A percentile compares a stretch with the other conserved stretches of the same genome.
phyloP scores from a whole-genome alignment of 495 filamentous ascomycete species.

The Usnea hakonensis region DNA sequence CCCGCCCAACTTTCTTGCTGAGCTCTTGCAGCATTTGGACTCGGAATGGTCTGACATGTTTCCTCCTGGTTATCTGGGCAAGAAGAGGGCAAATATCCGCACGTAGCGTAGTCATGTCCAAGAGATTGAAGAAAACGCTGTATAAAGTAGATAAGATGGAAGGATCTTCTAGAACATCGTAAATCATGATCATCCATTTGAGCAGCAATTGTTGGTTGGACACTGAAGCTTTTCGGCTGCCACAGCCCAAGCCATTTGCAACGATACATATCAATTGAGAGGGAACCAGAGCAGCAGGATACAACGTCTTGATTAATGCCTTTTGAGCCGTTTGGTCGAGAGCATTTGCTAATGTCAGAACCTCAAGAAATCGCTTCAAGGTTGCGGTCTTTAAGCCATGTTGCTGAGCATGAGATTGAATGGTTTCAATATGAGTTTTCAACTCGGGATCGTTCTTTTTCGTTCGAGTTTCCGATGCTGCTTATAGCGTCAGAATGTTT shows the following conservation, averaged over 20 bases:
- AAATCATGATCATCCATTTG: slow-evolving; percentile 73
- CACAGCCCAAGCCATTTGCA: slow-evolving; percentile 69
- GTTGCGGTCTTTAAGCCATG: slow-evolving; percentile 54
- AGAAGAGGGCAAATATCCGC: slow-evolving; percentile 68
- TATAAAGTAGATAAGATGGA: slow-evolving; percentile 62
- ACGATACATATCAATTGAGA: slow-evolving; percentile 57
- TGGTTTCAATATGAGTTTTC: slow-evolving; percentile 4
- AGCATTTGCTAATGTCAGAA: slow-evolving; percentile 56
- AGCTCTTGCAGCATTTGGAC: slow-evolving; percentile 68
- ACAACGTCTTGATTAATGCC: slow-evolving; percentile 63
- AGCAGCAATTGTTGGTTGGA: slow-evolving; percentile 60
- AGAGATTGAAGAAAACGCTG: slow-evolving; percentile 69
- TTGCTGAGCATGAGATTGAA: slow-evolving; percentile 50
- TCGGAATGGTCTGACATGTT: slow-evolving; percentile 77
- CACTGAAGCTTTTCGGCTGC: slow-evolving; percentile 67
- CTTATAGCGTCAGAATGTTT: background rate
- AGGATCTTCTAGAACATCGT: slow-evolving; percentile 63
- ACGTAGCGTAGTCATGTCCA: slow-evolving; percentile 63
- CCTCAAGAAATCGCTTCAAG: slow-evolving; percentile 55
- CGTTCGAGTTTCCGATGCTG: background rate
- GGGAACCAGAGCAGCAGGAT: slow-evolving; percentile 57
- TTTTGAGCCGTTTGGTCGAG: slow-evolving; percentile 68
- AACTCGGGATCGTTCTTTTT: slow-evolving; percentile 2
- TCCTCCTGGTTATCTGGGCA: slow-evolving; percentile 72
- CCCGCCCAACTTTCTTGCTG: slow-evolving; percentile 55